Percentiles rank a stretch among this genome's conserved stretches.
Conservation (phyloP, 345 rosid genomes). For the Sisymbrium altissimum region DNA sequence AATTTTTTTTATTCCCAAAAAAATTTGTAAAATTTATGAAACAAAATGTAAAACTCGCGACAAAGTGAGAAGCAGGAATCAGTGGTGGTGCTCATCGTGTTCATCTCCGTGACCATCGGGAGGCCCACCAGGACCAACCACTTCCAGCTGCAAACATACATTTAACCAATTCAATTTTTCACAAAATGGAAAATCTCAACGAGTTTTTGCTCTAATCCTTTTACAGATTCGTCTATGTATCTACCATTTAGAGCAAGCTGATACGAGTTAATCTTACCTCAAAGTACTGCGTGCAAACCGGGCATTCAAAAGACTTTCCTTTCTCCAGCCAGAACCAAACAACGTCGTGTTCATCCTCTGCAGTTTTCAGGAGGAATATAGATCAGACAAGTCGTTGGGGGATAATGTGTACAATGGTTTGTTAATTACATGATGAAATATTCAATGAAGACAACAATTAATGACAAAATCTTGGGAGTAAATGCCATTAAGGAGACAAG, state of each 20-base stretch:
- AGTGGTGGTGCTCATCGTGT: constrained; percentile 47
- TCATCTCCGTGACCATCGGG: constrained; percentile 76
- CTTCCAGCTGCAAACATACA: constrained; percentile 58
- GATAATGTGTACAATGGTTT: background rate
- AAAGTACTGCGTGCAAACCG: constrained; percentile 81
- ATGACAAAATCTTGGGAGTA: background rate
- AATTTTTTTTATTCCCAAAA: constrained; percentile 8
- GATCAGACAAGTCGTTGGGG: background rate
- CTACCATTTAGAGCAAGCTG: background rate
- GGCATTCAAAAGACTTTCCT: constrained; percentile 78
- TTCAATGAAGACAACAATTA: constrained; percentile 1
- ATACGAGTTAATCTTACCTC: constrained; percentile 42
- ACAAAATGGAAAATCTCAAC: background rate
- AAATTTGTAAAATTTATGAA: background rate
- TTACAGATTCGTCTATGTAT: background rate
- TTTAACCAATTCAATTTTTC: background rate
- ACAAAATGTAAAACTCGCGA: constrained; percentile 9
- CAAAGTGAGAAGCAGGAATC: constrained; percentile 25
- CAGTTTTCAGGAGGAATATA: background rate
- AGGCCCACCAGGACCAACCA: constrained; percentile 87
- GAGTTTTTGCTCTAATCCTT: background rate
- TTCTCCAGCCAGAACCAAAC: constrained; percentile 98
- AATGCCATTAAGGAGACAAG: background rate
- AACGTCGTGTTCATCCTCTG: constrained; percentile 95
- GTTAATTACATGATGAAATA: background rate